Base-by-base conservation (phyloP, 352 stramenopile genomes). In the Pythium dissotocum region DNA sequence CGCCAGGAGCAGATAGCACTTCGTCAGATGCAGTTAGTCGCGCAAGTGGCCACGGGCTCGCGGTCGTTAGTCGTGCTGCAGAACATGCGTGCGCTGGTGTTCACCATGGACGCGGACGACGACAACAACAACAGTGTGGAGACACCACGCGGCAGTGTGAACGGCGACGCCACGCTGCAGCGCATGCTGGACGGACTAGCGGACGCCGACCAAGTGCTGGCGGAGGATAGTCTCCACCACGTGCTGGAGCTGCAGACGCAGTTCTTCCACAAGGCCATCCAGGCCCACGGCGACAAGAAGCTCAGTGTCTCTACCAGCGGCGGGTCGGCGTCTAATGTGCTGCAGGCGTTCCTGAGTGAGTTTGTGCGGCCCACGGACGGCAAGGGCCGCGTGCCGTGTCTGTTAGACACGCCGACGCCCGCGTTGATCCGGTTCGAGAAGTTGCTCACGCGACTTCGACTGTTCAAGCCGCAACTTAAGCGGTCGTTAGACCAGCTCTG, bases 381-480 rank as follows among this genome's bases (percentile, higher is more conserved):
- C 53, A 9, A 59, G 35, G 63, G 61, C 35, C 67, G 61, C 38
- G 69, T 80, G 32, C 77, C 77, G 18, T 79, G 72, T 33, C 56
- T 64, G 21, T 49, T 80, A 21, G 81, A 93, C 61, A 57, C 72
- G 26, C 85, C 85, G 0, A 81, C 81, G 8, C 8, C 59, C 2
- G 73, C 78, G 21, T 71, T 93, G 24, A 76, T 86, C 40, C 75
- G 76, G 28, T 93, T 91, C 46, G 85, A 93, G 72, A 91, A 89
- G 78, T 65, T 93, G 8, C 53, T 93, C 30, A 79, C 67, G 38
- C 76, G 76, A 9, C 79, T 89, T 63, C 79, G 81, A 36, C 57
- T 91, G 36, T 71, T 93, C 21, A 82, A 85, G 38, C 78, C 83
- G 0, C 46, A 75, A 48, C 71, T 93, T 12, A 91, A 90, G 73